Conservation (phyloP, 306 rosid genomes). For the Cajanus cajan region DNA sequence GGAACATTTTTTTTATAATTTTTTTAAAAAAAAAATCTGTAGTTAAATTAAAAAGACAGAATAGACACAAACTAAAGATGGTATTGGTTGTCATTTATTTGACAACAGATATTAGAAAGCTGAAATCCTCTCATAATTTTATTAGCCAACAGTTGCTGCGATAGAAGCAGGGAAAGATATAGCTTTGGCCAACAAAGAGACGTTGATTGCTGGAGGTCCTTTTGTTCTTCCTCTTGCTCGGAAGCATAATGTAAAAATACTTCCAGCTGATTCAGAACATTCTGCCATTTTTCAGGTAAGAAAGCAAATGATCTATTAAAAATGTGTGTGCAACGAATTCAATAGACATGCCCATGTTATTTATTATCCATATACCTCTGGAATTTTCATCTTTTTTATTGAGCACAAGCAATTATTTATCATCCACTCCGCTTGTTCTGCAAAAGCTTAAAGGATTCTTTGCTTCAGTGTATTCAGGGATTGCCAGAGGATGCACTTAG, state of each 20-base stretch:
- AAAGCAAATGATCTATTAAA: neutral
- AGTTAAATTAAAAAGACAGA: conserved; percentile 2
- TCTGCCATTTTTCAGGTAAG: conserved; percentile 98
- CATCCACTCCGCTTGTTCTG: neutral
- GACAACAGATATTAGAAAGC: conserved; percentile 29
- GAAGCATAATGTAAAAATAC: conserved; percentile 89
- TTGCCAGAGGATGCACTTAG: conserved; percentile 87
- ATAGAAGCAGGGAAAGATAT: conserved; percentile 99
- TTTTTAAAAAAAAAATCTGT: neutral
- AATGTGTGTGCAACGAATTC: conserved; percentile 9
- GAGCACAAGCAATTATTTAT: conserved; percentile 2
- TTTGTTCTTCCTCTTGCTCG: conserved; percentile 98
- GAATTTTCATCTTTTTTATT: neutral
- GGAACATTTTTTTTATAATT: neutral
- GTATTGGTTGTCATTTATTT: neutral
- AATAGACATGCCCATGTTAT: neutral
- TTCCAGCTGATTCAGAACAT: conserved; percentile 99
- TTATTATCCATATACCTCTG: neutral
- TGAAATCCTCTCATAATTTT: conserved; percentile 42
- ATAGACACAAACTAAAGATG: neutral
- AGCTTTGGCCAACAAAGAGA: conserved; percentile 98
- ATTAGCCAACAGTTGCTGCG: conserved; percentile 98
- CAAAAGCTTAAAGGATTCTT: conserved; percentile 35
- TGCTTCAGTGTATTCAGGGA: conserved; percentile 92
- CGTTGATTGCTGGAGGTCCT: conserved; percentile 98